Base-by-base conservation (phyloP, 2,329 filamentous ascomycete species). In the Thelonectria rubi region DNA sequence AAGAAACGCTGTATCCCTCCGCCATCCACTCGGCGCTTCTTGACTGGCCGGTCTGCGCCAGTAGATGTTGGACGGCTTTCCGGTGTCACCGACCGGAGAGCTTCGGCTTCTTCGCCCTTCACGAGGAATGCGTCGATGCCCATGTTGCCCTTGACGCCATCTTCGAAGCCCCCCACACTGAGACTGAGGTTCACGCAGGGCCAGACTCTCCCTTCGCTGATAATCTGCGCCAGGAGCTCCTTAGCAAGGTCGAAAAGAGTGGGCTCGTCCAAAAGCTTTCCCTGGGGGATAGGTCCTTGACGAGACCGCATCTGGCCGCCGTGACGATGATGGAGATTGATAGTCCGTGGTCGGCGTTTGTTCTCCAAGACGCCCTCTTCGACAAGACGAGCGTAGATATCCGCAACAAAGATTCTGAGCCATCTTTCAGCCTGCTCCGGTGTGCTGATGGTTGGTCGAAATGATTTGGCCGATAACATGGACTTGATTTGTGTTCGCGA, bases 381-480 rank as follows among this genome's bases (percentile, higher is more conserved):
- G 0, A 97, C 89, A 47, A 98, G 83, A 43, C 95, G 88, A 55
- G 92, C 90, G 77, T 91, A 95, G 53, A 99, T 97, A 74, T 99
- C 95, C 1, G 93, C 92, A 5, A 86, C 88, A 75, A 98, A 98
- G 56, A 99, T 97, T 11, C 90, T 85, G 40, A 99, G 81, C 95
- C 95, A 99, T 62, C 88, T 89, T 21, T 86, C 81, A 1, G 90
- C 94, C 74, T 97, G 92, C 20, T 95, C 92, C 17, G 86, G 80
- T 2, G 84, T 90, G 68, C 88, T 91, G 73, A 98, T 94, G 58
- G 85, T 88, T 0, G 95, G 95, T 24, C 92, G 85, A 72, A 99
- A 99, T 0, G 93, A 96, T 75, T 99, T 99, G 18, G 95, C 94
- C 1, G 93, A 97, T 14, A 98, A 82, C 94, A 99, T 98, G 15